Base-by-base conservation (phyloP, 352 stramenopile genomes). In the Globisporangium mamillatum region DNA sequence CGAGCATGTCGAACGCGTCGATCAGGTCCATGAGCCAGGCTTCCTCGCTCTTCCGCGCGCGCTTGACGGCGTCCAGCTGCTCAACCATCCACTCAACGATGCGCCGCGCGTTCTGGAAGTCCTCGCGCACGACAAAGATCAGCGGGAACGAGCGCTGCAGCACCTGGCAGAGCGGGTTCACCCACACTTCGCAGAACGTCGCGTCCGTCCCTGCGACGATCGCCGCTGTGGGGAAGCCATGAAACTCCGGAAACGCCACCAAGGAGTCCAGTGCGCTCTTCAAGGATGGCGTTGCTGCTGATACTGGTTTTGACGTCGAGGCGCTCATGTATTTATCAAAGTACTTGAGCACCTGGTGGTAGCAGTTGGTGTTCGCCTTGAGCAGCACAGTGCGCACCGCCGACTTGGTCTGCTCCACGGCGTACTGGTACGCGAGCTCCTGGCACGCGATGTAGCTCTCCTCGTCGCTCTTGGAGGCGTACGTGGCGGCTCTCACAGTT, bases 111-210 rank as follows among this genome's bases (percentile, higher is more conserved):
- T 76, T 89, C 16, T 63, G 54, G 8, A 89, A 73, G n/a, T 91
- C 76, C 24, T 84, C 76, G 8, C 67, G 78, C n/a, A 89, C 61
- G 27, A 85, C 57, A 8, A 94, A 66, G 59, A 87, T 79, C 5
- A 90, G 52, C 29, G 88, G 84, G 58, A 95, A 95, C 20, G 82
- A 88, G 22, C 80, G 81, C 61, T 89, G 75, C 54, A 95, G 70
- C 52, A 85, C 83, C 24, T 82, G 86, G 60, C 73, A 84, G 3
- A 95, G 66, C 34, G 88, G 88, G 32, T 78, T 68, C 41, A 91
- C 80, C 88, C 88, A 95, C 58, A 94, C 71, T 36, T 91, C 84
- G 63, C 82, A 92, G 29, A 86, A 88, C 29, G 84, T 88, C 14
- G 83, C 86, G 56, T 95, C 88, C 0, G 80, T 81, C 4, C 88